Evolutionary conservation across 192 early-diverging fungal species (phyloP), one percentile per base, ranked within the genome.

Genomic region (Backusella psychrophila): DNA sequence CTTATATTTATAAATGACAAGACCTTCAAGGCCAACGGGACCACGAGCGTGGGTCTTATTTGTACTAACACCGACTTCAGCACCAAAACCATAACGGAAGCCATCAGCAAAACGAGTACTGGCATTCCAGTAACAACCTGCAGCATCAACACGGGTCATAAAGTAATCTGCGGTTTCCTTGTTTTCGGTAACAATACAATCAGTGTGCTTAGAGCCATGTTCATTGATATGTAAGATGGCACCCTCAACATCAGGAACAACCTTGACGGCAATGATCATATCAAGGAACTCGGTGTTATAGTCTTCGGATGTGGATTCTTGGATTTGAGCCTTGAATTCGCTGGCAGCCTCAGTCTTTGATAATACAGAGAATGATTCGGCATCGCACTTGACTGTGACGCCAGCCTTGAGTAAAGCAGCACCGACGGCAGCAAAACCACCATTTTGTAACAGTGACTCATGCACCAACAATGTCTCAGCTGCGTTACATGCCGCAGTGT

Each of bases 11-110:
- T 99, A 99, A 73, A 98, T 98, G n/a, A 97, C 92, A 65, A 99
- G 82, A 9, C 98, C 97, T 85, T 98, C 97, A 65, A 99, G 85
- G 0, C 98, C 98, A 4, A 98, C 98, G 1, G 98, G 98, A 4
- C 98, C 98, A 69, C 98, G 90, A 11, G 98, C 98, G 80, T 99
- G 98, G 1, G 97, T 98, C 84, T 99, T 99, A 88, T 99, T 99
- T 70, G 98, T 99, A 77, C 93, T 95, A 34, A 94, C 95, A 33
- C 98, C 98, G 74, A 99, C 96, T 84, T 99, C 98, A 0, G 98
- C 93, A 35, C 98, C 98, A 86, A 99, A 99, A 19, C 98, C 98
- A 84, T 97, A 98, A 70, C 97, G 89, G 91, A 99, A 99, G 7
- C 98, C 98, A 81, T 99, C 98, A 39, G 98, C 95, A 86, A 99